Evolutionary conservation across 768 basidiomycete species (phyloP).

Genomic region (Tulasnella calospora): DNA sequence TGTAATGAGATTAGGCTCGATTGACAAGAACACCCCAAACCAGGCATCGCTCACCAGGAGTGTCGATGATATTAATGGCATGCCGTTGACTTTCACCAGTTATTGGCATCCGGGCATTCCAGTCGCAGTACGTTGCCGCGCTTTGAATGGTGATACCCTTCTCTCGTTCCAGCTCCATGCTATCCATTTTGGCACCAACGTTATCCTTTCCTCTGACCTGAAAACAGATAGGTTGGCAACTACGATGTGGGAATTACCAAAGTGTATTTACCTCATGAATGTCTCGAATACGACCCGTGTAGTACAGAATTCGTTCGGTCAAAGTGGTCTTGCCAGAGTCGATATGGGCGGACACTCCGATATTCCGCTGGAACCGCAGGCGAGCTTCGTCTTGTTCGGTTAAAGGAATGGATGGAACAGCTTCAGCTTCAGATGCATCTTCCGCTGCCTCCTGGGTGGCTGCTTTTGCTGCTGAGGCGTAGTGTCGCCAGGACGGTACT

Average conservation of each 20-base stretch:
- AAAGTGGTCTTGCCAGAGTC: slow-evolving; percentile 98
- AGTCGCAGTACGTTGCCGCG: slow-evolving; percentile 97
- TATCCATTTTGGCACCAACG: slow-evolving; percentile 99
- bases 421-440: neutral
- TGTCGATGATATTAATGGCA: slow-evolving; percentile 97
- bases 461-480: neutral
- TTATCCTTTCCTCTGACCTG: slow-evolving; percentile 90
- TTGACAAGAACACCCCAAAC: neutral
- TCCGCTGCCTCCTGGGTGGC: neutral
- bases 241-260: slow-evolving; percentile 32
- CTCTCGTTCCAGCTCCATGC: slow-evolving; percentile 97
- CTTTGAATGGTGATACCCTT: slow-evolving; percentile 99
- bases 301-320: slow-evolving; percentile 92
- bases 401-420: slow-evolving; percentile 28
- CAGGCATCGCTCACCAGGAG: slow-evolving; percentile 61
- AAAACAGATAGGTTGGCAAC: neutral
- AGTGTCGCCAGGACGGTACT: neutral
- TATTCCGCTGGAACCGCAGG: slow-evolving; percentile 79
- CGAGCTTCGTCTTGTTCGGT: slow-evolving; percentile 60
- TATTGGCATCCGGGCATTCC: slow-evolving; percentile 65
- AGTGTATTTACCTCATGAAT: slow-evolving; percentile 85
- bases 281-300: slow-evolving; percentile 90
- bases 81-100: slow-evolving; percentile 71
- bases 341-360: slow-evolving; percentile 92
- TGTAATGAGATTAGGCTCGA: neutral